These are phyloP conservation scores for Blastocystis sp. DNA, from an alignment of 352 stramenopile species.

Conservation along the genomic window DNA sequence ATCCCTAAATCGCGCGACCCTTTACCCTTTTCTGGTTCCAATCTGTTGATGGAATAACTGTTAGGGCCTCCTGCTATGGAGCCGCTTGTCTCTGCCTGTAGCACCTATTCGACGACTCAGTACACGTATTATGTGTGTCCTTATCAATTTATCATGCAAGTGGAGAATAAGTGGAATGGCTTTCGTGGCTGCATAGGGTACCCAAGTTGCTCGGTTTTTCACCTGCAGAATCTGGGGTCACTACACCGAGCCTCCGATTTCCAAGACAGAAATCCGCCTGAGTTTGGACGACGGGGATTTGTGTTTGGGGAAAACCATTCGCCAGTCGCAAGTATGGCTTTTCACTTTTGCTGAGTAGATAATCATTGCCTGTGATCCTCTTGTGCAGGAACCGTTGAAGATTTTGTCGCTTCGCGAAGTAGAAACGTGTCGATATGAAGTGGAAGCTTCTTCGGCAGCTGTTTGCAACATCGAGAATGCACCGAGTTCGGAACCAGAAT, in stretches of 20 bases:
- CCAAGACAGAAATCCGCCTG: background rate
- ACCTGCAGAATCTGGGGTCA: conserved; percentile 20
- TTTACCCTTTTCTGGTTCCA: background rate
- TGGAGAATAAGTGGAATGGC: background rate
- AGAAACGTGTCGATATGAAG: background rate
- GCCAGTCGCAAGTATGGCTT: background rate
- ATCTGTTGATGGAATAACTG: background rate
- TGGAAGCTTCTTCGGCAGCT: background rate
- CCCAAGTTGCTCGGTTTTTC: background rate
- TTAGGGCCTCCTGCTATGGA: background rate
- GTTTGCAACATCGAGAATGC: background rate
- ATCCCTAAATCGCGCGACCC: background rate
- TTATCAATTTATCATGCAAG: conserved; percentile 22
- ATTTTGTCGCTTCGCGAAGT: background rate
- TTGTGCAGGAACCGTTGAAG: background rate
- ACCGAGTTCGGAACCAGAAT: too few species aligned
- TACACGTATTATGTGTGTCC: conserved; percentile 22
- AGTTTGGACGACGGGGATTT: background rate
- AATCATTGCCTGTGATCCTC: conserved; percentile 11
- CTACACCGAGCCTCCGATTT: background rate
- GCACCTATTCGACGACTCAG: background rate
- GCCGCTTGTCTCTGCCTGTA: background rate
- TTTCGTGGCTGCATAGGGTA: conserved; percentile 47
- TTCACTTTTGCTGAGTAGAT: background rate
- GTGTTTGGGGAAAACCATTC: background rate